Evolutionary conservation across 257 asterid genomes (phyloP), one percentile per base, ranked within the genome.

Genomic region (Solanum raphanifolium): DNA sequence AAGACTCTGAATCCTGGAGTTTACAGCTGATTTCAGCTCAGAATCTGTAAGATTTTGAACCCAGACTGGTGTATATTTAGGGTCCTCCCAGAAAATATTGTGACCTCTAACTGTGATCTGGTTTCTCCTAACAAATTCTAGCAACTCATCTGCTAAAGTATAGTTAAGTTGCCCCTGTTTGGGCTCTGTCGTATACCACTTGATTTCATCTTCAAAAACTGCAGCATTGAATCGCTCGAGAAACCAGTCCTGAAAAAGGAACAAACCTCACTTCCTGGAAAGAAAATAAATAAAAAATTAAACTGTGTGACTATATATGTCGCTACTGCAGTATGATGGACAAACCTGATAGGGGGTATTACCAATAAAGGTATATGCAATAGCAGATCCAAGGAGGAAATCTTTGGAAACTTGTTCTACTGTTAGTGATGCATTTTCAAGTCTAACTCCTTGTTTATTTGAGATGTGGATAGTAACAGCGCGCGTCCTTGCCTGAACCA

Each of bases 351-450:
- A 90, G 21, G n/a, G 92, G 12, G 69, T 46, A 62, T 93, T 91
- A 43, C 91, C 90, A 13, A 92, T 86, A 78, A 93, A 88, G 86
- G 89, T 89, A 31, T 86, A 86, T 18, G 94, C 90, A 55, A 93
- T 89, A 9, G 95, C 93, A 62, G 92, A 91, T 89, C 95, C 94
- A 76, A 92, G 88, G 83, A 92, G 95, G 76, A 93, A 93, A 79
- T 91, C 94, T 29, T 87, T 93, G 9, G 93, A 89, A 23, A 87
- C 74, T 86, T 93, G 95, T 34, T 86, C 88, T 52, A 92, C 74
- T 18, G 81, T 90, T 9, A 93, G 34, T 7, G 35, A 71, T 68
- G 90, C 93, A 55, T 88, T 92, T 90, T 87, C 48, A 58, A 92
- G 88, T 52, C 81, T 85, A 15, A n/a, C 38, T 6, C 95, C 94